These are phyloP conservation scores for Sutorius australiensis DNA, from an alignment of 768 basidiomycete species.

Conservation along the genomic window DNA sequence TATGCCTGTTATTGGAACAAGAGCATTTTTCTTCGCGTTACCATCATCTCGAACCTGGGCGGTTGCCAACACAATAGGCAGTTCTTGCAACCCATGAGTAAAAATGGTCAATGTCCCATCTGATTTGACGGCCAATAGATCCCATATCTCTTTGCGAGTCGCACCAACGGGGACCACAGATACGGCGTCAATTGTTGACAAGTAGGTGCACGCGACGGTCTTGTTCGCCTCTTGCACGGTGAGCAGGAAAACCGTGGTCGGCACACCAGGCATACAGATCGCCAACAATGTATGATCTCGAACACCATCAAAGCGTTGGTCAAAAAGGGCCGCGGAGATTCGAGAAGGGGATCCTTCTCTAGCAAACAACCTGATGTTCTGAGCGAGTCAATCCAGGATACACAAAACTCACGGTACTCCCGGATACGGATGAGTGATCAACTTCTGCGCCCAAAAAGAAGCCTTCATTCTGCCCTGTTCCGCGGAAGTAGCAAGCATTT, in stretches of 20 bases:
- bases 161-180: conserved; percentile 57
- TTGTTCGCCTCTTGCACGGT: conserved; percentile 37
- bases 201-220: conserved; percentile 38
- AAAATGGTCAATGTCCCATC: conserved; percentile 52
- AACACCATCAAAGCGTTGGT: conserved; percentile 59
- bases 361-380: conserved; percentile 2
- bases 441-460: conserved; percentile 67
- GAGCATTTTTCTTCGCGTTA: neutral
- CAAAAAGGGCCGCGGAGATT: conserved; percentile 60
- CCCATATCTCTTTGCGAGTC: conserved; percentile 60
- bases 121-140: conserved; percentile 64
- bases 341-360: conserved; percentile 16
- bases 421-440: conserved; percentile 48
- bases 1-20: conserved; percentile 31
- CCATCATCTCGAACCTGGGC: conserved; percentile 9
- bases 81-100: conserved; percentile 54
- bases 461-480: conserved; percentile 68
- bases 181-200: conserved; percentile 41
- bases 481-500: conserved; percentile 37
- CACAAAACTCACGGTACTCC: conserved; percentile 46
- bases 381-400: neutral
- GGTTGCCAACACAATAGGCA: conserved; percentile 36
- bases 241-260: conserved; percentile 48
- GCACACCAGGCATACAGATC: conserved; percentile 48
- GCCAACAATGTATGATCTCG: conserved; percentile 50